phyloP scores from a whole-genome alignment of 1,284 basidiomycete genomes.

The Rhodotorula sp. region DNA sequence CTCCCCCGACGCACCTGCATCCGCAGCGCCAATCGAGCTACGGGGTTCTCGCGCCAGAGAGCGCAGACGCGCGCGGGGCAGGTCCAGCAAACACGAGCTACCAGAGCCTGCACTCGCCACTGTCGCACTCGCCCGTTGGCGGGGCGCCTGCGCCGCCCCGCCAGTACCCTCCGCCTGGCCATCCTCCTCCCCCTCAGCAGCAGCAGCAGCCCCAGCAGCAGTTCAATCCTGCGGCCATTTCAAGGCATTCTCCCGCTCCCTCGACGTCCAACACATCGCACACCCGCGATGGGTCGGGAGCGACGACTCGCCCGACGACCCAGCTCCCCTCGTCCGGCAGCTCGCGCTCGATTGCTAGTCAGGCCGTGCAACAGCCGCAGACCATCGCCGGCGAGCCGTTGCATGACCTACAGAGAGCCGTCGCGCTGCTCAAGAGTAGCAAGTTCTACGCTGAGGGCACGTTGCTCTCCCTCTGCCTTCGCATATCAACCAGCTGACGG shows the following conservation, averaged over 20 bases:
- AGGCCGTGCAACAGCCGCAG: background rate
- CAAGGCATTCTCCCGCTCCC: slow-evolving; percentile 12
- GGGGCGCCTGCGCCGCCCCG: background rate
- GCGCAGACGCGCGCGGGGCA: background rate
- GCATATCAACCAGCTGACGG: background rate
- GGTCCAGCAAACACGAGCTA: too few relatives aligned
- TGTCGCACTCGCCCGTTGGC: background rate
- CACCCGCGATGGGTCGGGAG: background rate
- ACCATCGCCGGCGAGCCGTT: slow-evolving; percentile 41
- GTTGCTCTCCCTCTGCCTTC: background rate
- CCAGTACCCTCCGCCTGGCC: background rate
- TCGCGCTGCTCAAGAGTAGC: slow-evolving; percentile 31
- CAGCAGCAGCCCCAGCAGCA: background rate
- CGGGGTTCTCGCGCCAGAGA: background rate
- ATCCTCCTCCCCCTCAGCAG: background rate
- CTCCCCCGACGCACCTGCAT: background rate
- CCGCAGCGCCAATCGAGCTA: slow-evolving; percentile 11
- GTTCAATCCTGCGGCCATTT: too few relatives aligned
- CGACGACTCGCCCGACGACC: background rate
- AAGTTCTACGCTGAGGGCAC: slow-evolving; percentile 40
- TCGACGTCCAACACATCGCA: slow-evolving; percentile 1
- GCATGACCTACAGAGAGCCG: slow-evolving; percentile 34
- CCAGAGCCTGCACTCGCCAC: background rate
- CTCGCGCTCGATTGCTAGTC: slow-evolving; percentile 4
- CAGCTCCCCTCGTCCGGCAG: slow-evolving; percentile 9